These are phyloP conservation scores for Echites panduratus DNA, from an alignment of 257 asterid species.

Conservation along the genomic window DNA sequence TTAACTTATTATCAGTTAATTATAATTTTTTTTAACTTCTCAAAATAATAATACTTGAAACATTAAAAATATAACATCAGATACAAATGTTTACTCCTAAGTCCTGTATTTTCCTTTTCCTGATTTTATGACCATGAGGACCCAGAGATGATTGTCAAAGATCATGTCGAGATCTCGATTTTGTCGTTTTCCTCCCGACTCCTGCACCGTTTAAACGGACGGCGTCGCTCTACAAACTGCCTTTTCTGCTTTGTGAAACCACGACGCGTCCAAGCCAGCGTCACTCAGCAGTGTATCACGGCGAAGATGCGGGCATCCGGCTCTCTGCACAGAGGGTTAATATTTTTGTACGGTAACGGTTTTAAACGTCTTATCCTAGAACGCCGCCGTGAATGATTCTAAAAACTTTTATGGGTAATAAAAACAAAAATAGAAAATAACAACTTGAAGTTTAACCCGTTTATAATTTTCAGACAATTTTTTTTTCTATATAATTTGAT, in stretches of 20 bases:
- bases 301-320: background rate
- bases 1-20: too few species aligned
- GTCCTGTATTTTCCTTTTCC: too few species aligned
- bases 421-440: too few species aligned
- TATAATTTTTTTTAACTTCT: too few species aligned
- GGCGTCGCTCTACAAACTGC: background rate
- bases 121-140: background rate
- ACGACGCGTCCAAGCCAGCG: background rate
- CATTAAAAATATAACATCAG: too few species aligned
- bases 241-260: background rate
- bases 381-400: too few species aligned
- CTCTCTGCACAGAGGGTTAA: background rate
- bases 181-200: conserved; percentile 9
- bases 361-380: background rate
- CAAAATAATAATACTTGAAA: too few species aligned
- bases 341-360: conserved; percentile 2
- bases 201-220: background rate
- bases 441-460: too few species aligned
- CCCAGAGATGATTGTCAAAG: conserved; percentile 15
- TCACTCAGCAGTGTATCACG: background rate
- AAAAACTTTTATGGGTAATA: too few species aligned
- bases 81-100: too few species aligned
- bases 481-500: too few species aligned
- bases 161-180: conserved; percentile 11
- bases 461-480: too few species aligned